Base-by-base conservation (phyloP, 129 eudicot genomes). In the Deinandra increscens region DNA sequence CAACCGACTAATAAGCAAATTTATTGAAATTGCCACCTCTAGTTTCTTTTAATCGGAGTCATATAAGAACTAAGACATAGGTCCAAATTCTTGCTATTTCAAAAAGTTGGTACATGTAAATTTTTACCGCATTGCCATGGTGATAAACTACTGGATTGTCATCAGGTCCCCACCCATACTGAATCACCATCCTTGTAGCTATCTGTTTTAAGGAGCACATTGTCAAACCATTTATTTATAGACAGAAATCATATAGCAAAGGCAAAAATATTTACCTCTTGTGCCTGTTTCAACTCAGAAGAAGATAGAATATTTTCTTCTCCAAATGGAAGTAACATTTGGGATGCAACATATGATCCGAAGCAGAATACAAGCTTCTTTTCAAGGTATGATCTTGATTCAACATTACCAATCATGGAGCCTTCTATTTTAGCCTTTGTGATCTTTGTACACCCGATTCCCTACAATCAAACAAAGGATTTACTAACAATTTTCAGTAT, bases 161-260 rank as follows among this genome's bases (percentile, higher is more conserved):
- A 80, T 87, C 96, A 29, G 96, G 95, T 26, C 95, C 91, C 98
- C 98, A 93, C 15, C 98, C 98, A 72, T 86, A 89, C 68, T 93
- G 86, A 75, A 93, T 75, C 84, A 93, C 96, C 98, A 93, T 93
- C 71, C 88, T 69, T 34, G 95, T 89, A 74, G 98, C 95, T 74
- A 89, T 86, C 98, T 92, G 96, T 82, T 39, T 54, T 69, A 79
- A 43, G 41, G 33, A 2, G 33, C 50, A 59, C 37, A 69, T 45
- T 15, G 72, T 65, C 73, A 13, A 75, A 39, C 19, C 54, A 29
- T 45, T 7, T 19, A 50, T 11, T 23, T 39, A 15, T 17, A 51
- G 44, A 53, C 77, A 31, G 34, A 68, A 12, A 66, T 48, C 64
- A 48, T 29, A 34, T 23, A 60, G 41, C 66, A 54, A 73, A 68